These are phyloP conservation scores for Solanum clarkiae DNA, from an alignment of 257 asterid species.

Conservation along the genomic window DNA sequence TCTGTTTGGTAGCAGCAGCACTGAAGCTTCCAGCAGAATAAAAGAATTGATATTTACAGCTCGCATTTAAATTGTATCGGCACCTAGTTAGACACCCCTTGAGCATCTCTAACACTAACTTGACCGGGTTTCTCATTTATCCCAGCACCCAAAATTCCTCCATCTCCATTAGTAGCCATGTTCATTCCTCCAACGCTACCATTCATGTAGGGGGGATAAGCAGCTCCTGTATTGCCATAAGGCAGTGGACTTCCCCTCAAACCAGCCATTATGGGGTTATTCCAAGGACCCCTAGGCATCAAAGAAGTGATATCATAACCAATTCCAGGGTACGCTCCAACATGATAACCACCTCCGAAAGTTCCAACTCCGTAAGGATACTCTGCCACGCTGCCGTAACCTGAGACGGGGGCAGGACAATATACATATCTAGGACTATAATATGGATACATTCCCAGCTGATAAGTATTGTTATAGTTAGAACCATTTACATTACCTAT, in stretches of 20 bases:
- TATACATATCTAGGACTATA: conserved; percentile 40
- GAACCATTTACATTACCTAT: conserved; percentile 34
- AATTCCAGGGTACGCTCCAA: conserved; percentile 49
- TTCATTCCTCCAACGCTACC: conserved; percentile 33
- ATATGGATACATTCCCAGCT: conserved; percentile 23
- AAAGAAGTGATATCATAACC: conserved; percentile 45
- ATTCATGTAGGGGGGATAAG: conserved; percentile 46
- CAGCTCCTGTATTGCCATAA: conserved; percentile 26
- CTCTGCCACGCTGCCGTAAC: conserved; percentile 39
- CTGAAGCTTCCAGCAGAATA: conserved; percentile 25
- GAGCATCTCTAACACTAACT: conserved; percentile 26
- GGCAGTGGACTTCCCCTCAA: conserved; percentile 37
- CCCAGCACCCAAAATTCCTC: conserved; percentile 25
- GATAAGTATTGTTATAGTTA: conserved; percentile 23
- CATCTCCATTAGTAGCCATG: conserved; percentile 27
- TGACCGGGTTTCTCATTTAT: conserved; percentile 15
- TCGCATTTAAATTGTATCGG: conserved; percentile 13
- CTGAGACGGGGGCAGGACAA: conserved; percentile 17
- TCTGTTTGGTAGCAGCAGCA: conserved; percentile 28
- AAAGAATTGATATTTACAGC: conserved; percentile 23
- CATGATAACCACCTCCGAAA: conserved; percentile 35
- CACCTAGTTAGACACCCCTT: conserved; percentile 19
- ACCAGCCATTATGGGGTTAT: conserved; percentile 24
- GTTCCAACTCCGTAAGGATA: conserved; percentile 52
- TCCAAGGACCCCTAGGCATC: conserved; percentile 45